A percentile compares a stretch with the other conserved stretches of the same genome.
Evolutionary conservation across 2,329 filamentous ascomycete species (phyloP).

Genomic region (Nannizzia gypsea): DNA sequence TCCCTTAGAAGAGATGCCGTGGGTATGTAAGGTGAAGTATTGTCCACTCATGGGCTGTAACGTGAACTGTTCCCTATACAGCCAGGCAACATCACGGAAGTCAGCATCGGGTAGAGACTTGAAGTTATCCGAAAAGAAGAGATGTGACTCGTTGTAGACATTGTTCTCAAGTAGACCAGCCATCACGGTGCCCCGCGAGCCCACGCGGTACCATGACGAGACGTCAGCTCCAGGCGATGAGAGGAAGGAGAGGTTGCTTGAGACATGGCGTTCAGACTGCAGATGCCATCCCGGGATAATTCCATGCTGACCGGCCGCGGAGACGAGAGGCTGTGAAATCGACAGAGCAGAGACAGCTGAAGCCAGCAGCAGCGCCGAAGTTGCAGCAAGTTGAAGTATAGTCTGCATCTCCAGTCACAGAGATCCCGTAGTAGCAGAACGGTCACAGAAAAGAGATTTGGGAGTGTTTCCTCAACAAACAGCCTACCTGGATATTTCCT

Average conservation of each 20-base stretch:
- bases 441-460: not conserved
- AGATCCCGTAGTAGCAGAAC: not conserved
- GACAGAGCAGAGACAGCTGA: not conserved
- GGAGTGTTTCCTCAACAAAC: not conserved
- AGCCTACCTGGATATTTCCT: not conserved
- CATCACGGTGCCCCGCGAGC: conserved; percentile 45
- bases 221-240: conserved; percentile 38
- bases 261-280: conserved; percentile 33
- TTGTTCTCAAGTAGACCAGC: conserved; percentile 44
- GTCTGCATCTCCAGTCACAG: not conserved
- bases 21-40: conserved; percentile 44
- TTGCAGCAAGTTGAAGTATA: not conserved
- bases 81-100: conserved; percentile 44
- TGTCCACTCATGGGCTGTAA: conserved; percentile 26
- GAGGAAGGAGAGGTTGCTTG: conserved; percentile 27
- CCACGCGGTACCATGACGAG: conserved; percentile 41
- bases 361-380: not conserved
- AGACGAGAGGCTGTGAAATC: conserved; percentile 13
- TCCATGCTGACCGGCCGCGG: conserved; percentile 18
- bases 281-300: conserved; percentile 38
- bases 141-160: conserved; percentile 40
- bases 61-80: conserved; percentile 46
- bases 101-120: conserved; percentile 34
- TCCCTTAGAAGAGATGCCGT: conserved; percentile 50
- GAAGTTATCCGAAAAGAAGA: conserved; percentile 47